Evolutionary conservation across 495 filamentous ascomycete species (phyloP).

Genomic region (Jackrogersella multiformis): DNA sequence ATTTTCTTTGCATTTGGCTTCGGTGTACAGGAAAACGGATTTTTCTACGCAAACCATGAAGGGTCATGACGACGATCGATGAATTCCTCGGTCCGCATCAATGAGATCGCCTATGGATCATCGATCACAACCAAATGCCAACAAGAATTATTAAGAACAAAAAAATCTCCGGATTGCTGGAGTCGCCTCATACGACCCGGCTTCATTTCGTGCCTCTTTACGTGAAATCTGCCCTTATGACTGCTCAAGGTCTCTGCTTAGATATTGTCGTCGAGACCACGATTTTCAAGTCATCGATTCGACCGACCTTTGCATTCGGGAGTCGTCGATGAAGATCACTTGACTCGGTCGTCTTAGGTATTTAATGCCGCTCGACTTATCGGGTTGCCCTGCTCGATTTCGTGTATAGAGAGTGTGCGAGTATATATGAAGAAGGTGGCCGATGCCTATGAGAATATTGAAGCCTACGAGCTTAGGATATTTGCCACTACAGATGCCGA

Average conservation of each 20-base stretch:
- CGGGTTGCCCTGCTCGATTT: background rate
- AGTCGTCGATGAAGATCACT: conserved; percentile 1
- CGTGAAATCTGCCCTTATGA: conserved; percentile 26
- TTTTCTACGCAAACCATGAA: conserved; percentile 43
- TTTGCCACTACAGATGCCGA: background rate
- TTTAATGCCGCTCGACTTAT: background rate
- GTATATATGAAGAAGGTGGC: background rate
- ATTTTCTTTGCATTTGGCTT: conserved; percentile 43
- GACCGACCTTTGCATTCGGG: background rate
- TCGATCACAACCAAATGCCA: conserved; percentile 43
- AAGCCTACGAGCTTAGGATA: background rate
- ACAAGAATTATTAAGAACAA: conserved; percentile 40
- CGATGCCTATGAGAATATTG: conserved; percentile 5
- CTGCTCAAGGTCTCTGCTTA: background rate
- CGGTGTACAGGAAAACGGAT: conserved; percentile 41
- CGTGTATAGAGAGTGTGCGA: background rate
- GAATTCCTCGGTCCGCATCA: conserved; percentile 31
- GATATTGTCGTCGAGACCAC: conserved; percentile 5
- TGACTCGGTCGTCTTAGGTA: conserved; percentile 1
- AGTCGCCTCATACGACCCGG: conserved; percentile 14
- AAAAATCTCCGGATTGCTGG: conserved; percentile 18
- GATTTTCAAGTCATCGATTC: conserved; percentile 24
- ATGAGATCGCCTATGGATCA: conserved; percentile 36
- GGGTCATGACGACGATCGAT: conserved; percentile 42
- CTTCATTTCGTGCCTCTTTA: conserved; percentile 17